A percentile compares a stretch with the other conserved stretches of the same genome.
Conservation (phyloP, 768 basidiomycete genomes). For the Psilocybe azurescens region DNA sequence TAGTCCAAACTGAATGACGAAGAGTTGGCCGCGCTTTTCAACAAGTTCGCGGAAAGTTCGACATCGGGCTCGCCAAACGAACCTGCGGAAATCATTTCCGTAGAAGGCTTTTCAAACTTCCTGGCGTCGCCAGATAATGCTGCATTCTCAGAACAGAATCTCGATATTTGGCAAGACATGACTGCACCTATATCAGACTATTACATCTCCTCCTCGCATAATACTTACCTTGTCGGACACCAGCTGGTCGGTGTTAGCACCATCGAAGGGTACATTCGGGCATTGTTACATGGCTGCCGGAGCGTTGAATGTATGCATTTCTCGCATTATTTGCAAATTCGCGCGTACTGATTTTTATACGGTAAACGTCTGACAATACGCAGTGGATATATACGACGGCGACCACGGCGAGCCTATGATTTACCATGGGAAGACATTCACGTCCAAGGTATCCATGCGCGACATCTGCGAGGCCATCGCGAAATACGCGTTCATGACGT, state of each 20-base stretch:
- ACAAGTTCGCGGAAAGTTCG: constrained; percentile 34
- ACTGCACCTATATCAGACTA: constrained; percentile 87
- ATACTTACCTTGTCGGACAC: constrained; percentile 88
- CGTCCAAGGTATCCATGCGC: constrained; percentile 79
- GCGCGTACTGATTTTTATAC: background rate
- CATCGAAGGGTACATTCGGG: constrained; percentile 91
- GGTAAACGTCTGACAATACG: background rate
- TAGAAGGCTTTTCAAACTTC: constrained; percentile 78
- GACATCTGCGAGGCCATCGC: constrained; percentile 84
- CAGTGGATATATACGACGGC: constrained; percentile 95
- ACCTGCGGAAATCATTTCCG: constrained; percentile 40
- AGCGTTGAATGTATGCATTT: constrained; percentile 83
- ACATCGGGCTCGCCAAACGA: constrained; percentile 19
- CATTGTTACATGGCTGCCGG: constrained; percentile 87
- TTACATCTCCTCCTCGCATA: constrained; percentile 90
- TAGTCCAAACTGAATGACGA: constrained; percentile 40
- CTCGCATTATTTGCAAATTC: constrained; percentile 31
- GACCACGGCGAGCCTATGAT: constrained; percentile 77
- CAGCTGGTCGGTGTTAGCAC: constrained; percentile 90
- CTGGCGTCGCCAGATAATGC: constrained; percentile 82
- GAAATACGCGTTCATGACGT: constrained; percentile 90
- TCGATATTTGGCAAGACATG: constrained; percentile 80
- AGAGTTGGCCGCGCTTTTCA: constrained; percentile 40
- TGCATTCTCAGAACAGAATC: constrained; percentile 45
- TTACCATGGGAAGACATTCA: constrained; percentile 90